phyloP scores from a whole-genome alignment of 1,284 basidiomycete species.

The Leccinum glutinopallens region DNA sequence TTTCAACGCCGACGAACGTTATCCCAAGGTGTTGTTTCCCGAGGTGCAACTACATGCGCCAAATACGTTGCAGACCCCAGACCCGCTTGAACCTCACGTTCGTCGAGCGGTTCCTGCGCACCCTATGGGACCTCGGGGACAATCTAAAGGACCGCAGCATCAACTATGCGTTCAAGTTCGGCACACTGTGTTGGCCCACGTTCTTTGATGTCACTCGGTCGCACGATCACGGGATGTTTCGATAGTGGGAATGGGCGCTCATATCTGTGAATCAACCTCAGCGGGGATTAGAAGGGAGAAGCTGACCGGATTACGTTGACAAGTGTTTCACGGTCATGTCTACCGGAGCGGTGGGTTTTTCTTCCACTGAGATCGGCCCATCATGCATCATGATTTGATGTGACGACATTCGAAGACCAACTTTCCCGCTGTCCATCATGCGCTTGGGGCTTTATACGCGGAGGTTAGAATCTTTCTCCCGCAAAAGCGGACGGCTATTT shows the following conservation, averaged over 20 bases:
- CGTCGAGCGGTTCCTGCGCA: constrained; percentile 63
- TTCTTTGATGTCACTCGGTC: constrained; percentile 72
- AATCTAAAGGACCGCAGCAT: constrained; percentile 74
- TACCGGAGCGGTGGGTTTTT: constrained; percentile 70
- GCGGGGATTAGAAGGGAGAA: constrained; percentile 15
- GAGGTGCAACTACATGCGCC: constrained; percentile 81
- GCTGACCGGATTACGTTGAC: constrained; percentile 11
- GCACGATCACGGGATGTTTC: no score
- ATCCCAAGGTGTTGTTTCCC: constrained; percentile 74
- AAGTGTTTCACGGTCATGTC: constrained; percentile 89
- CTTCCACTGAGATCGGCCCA: constrained; percentile 1
- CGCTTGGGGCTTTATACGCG: constrained; percentile 82
- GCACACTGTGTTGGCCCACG: constrained; percentile 82
- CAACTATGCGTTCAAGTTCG: constrained; percentile 89
- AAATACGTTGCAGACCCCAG: constrained; percentile 82
- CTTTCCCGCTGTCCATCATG: constrained; percentile 73
- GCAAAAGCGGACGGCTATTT: constrained; percentile 2
- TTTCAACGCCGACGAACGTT: constrained; percentile 57
- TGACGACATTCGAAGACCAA: constrained; percentile 63
- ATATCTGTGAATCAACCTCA: constrained; percentile 64
- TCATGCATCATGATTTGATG: constrained; percentile 8
- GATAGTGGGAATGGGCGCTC: constrained; percentile 88
- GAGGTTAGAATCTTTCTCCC: constrained; percentile 30
- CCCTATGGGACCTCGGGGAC: constrained; percentile 76
- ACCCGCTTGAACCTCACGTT: constrained; percentile 55